phyloP scores from a whole-genome alignment of 768 basidiomycete genomes.

The Terana coerulea region DNA sequence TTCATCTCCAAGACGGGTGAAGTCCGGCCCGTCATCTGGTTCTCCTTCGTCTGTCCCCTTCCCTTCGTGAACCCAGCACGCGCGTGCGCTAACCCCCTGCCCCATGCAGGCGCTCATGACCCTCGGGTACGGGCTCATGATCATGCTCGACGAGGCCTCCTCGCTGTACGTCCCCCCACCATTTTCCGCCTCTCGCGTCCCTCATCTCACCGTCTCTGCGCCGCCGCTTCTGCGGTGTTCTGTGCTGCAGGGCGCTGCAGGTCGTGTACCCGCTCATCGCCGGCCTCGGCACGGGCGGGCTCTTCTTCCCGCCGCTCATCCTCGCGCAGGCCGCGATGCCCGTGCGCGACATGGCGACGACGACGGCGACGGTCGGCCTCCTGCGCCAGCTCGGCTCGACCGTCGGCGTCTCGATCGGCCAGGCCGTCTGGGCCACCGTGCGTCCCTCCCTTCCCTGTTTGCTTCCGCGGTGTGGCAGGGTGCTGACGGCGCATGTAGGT shows the following conservation, averaged over 20 bases:
- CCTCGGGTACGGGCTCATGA: constrained; percentile 35
- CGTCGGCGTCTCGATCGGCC: constrained; percentile 24
- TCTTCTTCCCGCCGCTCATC: constrained; percentile 36
- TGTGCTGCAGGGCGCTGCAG: constrained; percentile 28
- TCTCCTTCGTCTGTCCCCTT: constrained; percentile 10
- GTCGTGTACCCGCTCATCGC: constrained; percentile 31
- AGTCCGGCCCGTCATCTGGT: constrained; percentile 32
- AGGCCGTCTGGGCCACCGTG: constrained; percentile 22
- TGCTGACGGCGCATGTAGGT: constrained; percentile 8
- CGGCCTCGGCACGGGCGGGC: constrained; percentile 30
- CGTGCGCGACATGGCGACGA: constrained; percentile 39
- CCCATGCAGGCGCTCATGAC: constrained; percentile 26
- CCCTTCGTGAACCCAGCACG: too few species aligned
- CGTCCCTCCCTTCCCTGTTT: background rate
- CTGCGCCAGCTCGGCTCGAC: constrained; percentile 21
- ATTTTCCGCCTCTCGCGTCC: background rate
- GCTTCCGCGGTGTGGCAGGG: too few species aligned
- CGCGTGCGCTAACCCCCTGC: background rate
- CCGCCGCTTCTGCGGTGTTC: too few species aligned
- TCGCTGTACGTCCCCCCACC: constrained; percentile 20
- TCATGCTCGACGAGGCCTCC: constrained; percentile 31
- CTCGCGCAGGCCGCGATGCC: constrained; percentile 44
- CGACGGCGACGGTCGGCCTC: constrained; percentile 34
- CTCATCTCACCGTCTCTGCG: too few species aligned
- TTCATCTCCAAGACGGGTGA: constrained; percentile 24